phyloP scores from a whole-genome alignment of 179 eudicot species.

The Sideroxylon spinosum region DNA sequence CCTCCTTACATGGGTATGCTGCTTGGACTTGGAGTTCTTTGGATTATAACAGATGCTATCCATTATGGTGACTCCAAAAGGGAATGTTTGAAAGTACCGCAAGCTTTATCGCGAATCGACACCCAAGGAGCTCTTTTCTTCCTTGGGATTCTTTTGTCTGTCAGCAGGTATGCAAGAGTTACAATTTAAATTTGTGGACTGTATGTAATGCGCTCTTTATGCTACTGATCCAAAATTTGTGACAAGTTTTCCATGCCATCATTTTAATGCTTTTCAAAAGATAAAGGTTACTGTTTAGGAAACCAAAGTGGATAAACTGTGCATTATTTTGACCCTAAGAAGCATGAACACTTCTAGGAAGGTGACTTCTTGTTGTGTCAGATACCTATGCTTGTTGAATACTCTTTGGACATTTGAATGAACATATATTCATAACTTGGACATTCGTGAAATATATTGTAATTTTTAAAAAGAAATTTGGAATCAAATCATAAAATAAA shows the following conservation, averaged over 20 bases:
- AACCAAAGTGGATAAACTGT: slow-evolving; percentile 1
- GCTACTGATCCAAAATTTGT: background rate
- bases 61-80: slow-evolving; percentile 88
- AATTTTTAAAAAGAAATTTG: no score
- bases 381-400: no score
- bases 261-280: background rate
- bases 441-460: no score
- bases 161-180: slow-evolving; percentile 62
- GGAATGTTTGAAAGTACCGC: slow-evolving; percentile 82
- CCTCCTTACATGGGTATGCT: slow-evolving; percentile 96
- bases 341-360: no score
- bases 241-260: background rate
- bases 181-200: background rate
- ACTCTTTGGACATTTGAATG: no score
- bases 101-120: slow-evolving; percentile 91
- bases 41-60: slow-evolving; percentile 93
- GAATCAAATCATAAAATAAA: no score
- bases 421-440: no score
- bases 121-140: slow-evolving; percentile 97
- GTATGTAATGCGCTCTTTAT: background rate
- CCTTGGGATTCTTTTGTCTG: slow-evolving; percentile 89
- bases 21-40: slow-evolving; percentile 90
- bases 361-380: no score
- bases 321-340: background rate
- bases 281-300: slow-evolving; percentile 1